Evolutionary conservation across 345 rosid genomes (phyloP), one percentile per base, ranked within the genome.

Genomic region (Euphorbia peplus): DNA sequence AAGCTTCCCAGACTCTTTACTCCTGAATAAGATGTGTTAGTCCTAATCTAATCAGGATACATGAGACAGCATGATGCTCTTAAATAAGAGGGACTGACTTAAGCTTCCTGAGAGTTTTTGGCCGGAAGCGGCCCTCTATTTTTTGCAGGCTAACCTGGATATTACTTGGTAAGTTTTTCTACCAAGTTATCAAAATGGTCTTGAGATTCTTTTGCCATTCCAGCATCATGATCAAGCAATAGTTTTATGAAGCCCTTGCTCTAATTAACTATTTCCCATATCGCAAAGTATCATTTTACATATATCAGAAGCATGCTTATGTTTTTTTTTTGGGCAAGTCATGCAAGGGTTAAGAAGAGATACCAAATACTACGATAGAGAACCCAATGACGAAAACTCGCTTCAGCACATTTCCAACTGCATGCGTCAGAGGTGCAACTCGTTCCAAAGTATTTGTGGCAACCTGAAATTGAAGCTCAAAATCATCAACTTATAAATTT

Each of bases 381-480:
- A 83, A 83, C 26, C 87, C 84, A 21, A 83, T 83, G 56, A 83
- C 87, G 57, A 83, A 80, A 48, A 80, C 87, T 66, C 84, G 52
- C 71, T 83, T 83, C 72, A 83, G 46, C 46, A 83, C 87, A 19
- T 83, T 83, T 35, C 87, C 87, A 14, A 83, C 87, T 19, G 87
- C 87, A 74, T 83, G 87, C 30, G 87, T 80, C 37, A 83, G 83
- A 19, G 84, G 87, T 50, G 84, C 84, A 63, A 83, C 84, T 29
- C 83, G 54, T 69, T 83, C 87, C 76, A 83, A 64, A 28, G 87
- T 83, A 71, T 83, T 83, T 0, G 84, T 83, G 47, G 87, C 87
- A 25, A 83, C 60, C 87, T 83, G 83, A 73, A 75, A 69, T 60
- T 15, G 50, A 57, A 77, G 47, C 71, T 55, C 72, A 66, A 54